Conservation (phyloP, 306 rosid genomes). For the Parietaria judaica region DNA sequence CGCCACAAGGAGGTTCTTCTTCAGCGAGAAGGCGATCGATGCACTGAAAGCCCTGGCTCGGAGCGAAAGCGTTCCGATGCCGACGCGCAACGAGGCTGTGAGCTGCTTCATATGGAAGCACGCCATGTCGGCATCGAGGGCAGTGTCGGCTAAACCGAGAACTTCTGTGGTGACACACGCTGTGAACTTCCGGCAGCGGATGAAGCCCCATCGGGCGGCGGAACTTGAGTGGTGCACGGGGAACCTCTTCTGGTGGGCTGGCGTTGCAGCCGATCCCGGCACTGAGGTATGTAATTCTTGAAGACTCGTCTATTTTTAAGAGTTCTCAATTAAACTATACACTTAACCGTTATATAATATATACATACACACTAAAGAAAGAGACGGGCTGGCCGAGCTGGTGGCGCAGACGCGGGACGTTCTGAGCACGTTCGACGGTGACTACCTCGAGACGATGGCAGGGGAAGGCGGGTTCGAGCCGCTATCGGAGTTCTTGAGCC, state of each 20-base stretch:
- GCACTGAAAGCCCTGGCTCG: constrained; percentile 20
- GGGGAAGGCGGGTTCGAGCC: constrained; percentile 21
- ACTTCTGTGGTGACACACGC: constrained; percentile 28
- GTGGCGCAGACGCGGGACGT: neutral
- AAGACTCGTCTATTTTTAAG: neutral
- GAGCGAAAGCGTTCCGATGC: constrained; percentile 17
- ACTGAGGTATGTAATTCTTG: neutral
- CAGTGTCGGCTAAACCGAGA: neutral
- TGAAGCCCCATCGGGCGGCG: constrained; percentile 13
- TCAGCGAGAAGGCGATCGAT: constrained; percentile 19
- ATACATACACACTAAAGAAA: too few relatives aligned
- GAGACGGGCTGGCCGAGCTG: constrained; percentile 6
- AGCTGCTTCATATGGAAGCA: constrained; percentile 43
- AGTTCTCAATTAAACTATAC: too few relatives aligned
- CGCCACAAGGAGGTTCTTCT: constrained; percentile 35
- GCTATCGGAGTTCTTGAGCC: constrained; percentile 22
- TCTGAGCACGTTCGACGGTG: neutral
- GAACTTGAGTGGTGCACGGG: constrained; percentile 16
- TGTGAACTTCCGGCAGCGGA: constrained; percentile 35
- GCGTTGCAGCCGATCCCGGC: neutral
- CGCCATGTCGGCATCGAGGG: constrained; percentile 18
- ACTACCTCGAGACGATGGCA: constrained; percentile 12
- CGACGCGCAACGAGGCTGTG: constrained; percentile 31
- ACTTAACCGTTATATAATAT: too few relatives aligned
- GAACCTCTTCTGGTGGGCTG: constrained; percentile 29